Evolutionary conservation across 2,329 filamentous ascomycete species (phyloP).

Genomic region (Colletotrichum melonis): DNA sequence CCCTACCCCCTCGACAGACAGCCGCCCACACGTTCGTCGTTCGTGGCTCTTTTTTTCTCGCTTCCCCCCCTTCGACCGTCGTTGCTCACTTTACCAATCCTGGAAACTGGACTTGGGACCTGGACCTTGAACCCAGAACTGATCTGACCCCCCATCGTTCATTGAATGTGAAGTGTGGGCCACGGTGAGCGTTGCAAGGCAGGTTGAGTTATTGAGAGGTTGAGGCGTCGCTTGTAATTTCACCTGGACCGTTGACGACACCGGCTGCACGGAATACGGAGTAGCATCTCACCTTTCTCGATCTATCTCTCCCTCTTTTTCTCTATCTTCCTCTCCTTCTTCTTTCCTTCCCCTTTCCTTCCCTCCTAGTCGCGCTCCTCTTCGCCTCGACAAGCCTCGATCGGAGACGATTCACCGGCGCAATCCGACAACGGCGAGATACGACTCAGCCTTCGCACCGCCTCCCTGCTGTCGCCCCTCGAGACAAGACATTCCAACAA

Average conservation of each 20-base stretch:
- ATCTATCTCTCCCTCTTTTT: conserved; percentile 6
- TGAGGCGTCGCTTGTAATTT: conserved; percentile 34
- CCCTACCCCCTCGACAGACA: conserved; percentile 2
- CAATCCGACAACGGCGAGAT: conserved; percentile 34
- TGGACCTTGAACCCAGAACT: conserved; percentile 25
- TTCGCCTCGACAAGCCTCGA: conserved; percentile 32
- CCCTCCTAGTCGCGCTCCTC: conserved; percentile 20
- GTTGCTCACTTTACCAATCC: conserved; percentile 22
- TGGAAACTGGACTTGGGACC: conserved; percentile 16
- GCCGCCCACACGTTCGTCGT: conserved; percentile 14
- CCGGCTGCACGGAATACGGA: background rate
- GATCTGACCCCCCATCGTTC: conserved; percentile 23
- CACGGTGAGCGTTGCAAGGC: conserved; percentile 20
- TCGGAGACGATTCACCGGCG: conserved; percentile 34
- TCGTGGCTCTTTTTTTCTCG: background rate
- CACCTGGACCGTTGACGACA: conserved; percentile 30
- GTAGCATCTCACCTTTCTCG: conserved; percentile 7
- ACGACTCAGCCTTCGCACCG: conserved; percentile 36
- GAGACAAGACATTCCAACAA: conserved; percentile 25
- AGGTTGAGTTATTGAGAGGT: conserved; percentile 16
- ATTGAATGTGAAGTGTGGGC: conserved; percentile 25
- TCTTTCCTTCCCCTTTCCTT: conserved; percentile 16
- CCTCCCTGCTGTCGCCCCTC: conserved; percentile 20
- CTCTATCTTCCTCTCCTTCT: conserved; percentile 13
- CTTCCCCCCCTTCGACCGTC: background rate